Evolutionary conservation across 2,329 filamentous ascomycete genomes (phyloP), one percentile per base, ranked within the genome.

Genomic region (Trichoderma polysporum): DNA sequence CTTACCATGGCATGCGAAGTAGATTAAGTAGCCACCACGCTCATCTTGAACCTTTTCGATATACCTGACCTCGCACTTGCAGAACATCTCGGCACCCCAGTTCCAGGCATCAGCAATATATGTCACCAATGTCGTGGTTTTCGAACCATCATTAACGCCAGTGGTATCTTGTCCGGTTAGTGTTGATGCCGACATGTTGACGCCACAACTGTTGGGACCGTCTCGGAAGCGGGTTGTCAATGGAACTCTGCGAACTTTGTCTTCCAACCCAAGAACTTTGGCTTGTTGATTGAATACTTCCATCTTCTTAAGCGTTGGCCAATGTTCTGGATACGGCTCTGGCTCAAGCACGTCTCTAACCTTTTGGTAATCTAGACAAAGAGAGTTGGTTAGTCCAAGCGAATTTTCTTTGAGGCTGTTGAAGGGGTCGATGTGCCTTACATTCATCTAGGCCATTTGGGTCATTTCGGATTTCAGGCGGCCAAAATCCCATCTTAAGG

Each of bases 71-170:
- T 91, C 88, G 68, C 87, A 88, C 71, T 88, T 84, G 75, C 89
- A 91, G 69, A 91, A 91, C 76, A 91, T 86, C 72, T 91, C 88
- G 13, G 89, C 87, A 9, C 88, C 89, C 87, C 88, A 89, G 71
- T 90, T 89, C 88, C 88, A 91, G 1, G 89, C 88, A 74, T 91
- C 89, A 8, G 86, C 83, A 8, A 91, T 78, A 71, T 91, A 91
- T 0, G 88, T 91, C 41, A 89, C 86, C 1, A 88, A 79, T 0
- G 86, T 90, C 12, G 85, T 88, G 19, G 84, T 90, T 76, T 90
- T 91, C 33, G 86, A 90, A 2, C 87, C 87, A 74, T 91, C 89
- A 70, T 91, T 91, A 67, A 89, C 71, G 1, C 88, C 89, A 0
- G 88, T 90, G 45, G 76, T 77, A 70, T 91, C 89, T 74, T 89